Conservation (phyloP, 192 early-diverging fungal species). For the Coemansia sp. region DNA sequence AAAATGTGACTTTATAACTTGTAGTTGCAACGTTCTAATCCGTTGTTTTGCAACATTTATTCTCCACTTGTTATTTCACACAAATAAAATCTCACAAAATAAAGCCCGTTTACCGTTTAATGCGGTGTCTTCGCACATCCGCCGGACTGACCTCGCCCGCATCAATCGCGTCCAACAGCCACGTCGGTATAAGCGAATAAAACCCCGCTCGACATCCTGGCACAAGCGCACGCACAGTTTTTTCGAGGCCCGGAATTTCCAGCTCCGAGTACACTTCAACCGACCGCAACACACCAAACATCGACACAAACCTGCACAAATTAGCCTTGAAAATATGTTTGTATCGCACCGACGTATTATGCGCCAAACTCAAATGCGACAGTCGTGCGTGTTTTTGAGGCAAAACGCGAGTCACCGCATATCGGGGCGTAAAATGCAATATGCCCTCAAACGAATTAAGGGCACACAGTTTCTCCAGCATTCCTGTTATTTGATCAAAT, state of each 20-base stretch:
- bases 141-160: background rate
- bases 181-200: constrained; percentile 23
- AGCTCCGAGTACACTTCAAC: constrained; percentile 32
- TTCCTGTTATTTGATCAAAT: constrained; percentile 24
- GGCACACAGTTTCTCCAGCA: constrained; percentile 2
- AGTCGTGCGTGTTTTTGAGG: background rate
- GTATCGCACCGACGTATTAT: constrained; percentile 5
- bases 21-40: too few species aligned
- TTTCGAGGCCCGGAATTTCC: constrained; percentile 15
- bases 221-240: constrained; percentile 7
- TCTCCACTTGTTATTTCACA: too few species aligned
- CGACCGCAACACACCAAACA: constrained; percentile 12
- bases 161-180: constrained; percentile 14
- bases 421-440: constrained; percentile 14
- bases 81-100: too few species aligned
- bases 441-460: constrained; percentile 32
- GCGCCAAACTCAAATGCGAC: constrained; percentile 25
- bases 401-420: background rate
- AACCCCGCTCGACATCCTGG: constrained; percentile 16
- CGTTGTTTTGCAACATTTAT: too few species aligned
- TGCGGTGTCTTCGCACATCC: background rate
- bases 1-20: too few species aligned
- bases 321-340: constrained; percentile 24
- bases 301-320: constrained; percentile 17
- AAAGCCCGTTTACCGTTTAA: background rate